These are phyloP conservation scores for Cyberlindnera nakhonratchasimensis DNA, from an alignment of 805 yeast species.

Conservation along the genomic window DNA sequence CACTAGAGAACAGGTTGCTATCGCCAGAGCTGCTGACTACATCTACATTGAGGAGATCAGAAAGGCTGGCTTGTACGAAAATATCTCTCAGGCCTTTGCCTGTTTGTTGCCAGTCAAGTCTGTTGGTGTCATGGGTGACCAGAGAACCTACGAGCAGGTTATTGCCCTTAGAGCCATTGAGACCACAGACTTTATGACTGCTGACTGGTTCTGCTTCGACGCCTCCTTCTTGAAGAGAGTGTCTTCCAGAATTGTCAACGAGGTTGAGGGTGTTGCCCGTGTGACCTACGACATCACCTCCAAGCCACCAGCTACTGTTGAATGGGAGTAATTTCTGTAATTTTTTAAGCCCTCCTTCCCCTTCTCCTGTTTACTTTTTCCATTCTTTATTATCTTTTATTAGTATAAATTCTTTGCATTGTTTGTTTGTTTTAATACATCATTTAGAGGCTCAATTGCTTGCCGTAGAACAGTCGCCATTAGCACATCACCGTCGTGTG, in stretches of 20 bases:
- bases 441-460: background rate
- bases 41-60: constrained; percentile 96
- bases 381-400: background rate
- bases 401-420: constrained; percentile 3
- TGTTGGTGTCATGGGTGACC: constrained; percentile 99
- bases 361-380: background rate
- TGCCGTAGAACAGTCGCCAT: constrained; percentile 53
- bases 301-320: constrained; percentile 99
- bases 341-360: background rate
- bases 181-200: constrained; percentile 98
- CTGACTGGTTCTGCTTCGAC: constrained; percentile 97
- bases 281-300: constrained; percentile 98
- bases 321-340: constrained; percentile 76
- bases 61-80: constrained; percentile 85
- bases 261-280: constrained; percentile 98
- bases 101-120: constrained; percentile 95
- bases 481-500: constrained; percentile 64
- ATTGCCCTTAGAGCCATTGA: constrained; percentile 98
- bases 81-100: constrained; percentile 97
- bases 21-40: constrained; percentile 95
- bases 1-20: constrained; percentile 85
- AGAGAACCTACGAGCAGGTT: constrained; percentile 98
- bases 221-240: constrained; percentile 88
- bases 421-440: constrained; percentile 6
- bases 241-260: constrained; percentile 95